Percentiles rank a stretch among this genome's conserved stretches.
Evolutionary conservation across 2,329 filamentous ascomycete genomes (phyloP).

Genomic region (Dichotomopilus funicola): DNA sequence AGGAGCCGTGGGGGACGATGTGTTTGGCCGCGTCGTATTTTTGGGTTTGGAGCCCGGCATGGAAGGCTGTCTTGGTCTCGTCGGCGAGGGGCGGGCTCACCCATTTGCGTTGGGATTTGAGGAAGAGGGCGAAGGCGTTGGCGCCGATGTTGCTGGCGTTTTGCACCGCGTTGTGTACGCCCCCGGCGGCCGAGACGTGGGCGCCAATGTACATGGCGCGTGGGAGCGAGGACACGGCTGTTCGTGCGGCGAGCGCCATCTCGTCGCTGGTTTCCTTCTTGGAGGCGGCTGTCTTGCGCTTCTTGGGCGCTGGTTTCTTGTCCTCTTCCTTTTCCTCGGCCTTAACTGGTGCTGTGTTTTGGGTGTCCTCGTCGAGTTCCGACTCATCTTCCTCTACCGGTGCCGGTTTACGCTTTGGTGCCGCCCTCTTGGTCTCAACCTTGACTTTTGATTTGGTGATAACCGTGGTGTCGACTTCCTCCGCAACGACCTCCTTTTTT

Average conservation of each 20-base stretch:
- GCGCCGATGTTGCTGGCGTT: conserved; percentile 78
- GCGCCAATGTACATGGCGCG: conserved; percentile 77
- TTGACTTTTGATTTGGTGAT: conserved; percentile 30
- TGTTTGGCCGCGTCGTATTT: conserved; percentile 65
- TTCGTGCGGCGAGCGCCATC: conserved; percentile 64
- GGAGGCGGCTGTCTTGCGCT: conserved; percentile 27
- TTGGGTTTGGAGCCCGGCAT: conserved; percentile 59
- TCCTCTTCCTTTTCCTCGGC: conserved; percentile 25
- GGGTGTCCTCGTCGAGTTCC: conserved; percentile 19
- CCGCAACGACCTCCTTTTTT: conserved; percentile 14
- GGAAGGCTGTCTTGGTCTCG: conserved; percentile 64
- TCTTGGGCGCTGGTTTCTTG: conserved; percentile 24
- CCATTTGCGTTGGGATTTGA: conserved; percentile 97
- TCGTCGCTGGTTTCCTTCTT: conserved; percentile 41
- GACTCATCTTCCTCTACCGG: conserved; percentile 12
- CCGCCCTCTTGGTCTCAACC: conserved; percentile 11
- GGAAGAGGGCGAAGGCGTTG: conserved; percentile 89
- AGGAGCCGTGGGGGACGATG: conserved; percentile 87
- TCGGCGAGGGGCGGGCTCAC: conserved; percentile 68
- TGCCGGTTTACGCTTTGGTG: conserved; percentile 18
- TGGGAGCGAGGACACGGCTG: conserved; percentile 55
- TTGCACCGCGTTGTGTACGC: conserved; percentile 78
- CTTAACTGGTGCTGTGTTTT: conserved; percentile 18
- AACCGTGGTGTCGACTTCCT: conserved; percentile 21
- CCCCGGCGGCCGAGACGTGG: conserved; percentile 85